Base-by-base conservation (phyloP, 1,284 basidiomycete species). In the Salmacisia buchloeana region DNA sequence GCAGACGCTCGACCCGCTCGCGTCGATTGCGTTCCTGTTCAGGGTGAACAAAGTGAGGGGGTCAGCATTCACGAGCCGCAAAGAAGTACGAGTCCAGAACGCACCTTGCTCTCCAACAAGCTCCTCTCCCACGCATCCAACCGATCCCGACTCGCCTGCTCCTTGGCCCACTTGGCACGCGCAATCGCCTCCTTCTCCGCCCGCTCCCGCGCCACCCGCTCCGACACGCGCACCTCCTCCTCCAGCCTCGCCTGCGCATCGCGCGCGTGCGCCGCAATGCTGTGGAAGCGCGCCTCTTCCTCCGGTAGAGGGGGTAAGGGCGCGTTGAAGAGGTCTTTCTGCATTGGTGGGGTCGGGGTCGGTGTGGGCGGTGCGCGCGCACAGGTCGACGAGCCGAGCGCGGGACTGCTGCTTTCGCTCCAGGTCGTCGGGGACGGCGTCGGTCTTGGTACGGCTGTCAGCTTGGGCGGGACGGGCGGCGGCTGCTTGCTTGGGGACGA, bases 91-190 rank as follows among this genome's bases (percentile, higher is more conserved):
- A 38, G 15, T 38, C 7, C 9, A 15, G 35, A 38, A 43, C 6
- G 18, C 15, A 43, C 41, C 7, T 52, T 15, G 21, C 23, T 34
- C 56, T 58, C 56, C 1, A 58, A 21, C 56, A 36, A 23, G 10
- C 34, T 36, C 4, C 56, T 9, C 25, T 58, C 56, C 35, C 34
- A 58, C 56, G 56, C 56, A 18, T 58, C 56, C 34, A 58, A 21
- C 21, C 56, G 56, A 13, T 58, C 56, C n/a, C 56, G 15, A 3
- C 7, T 39, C 12, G 56, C 56, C 34, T 39, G 34, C 56, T 58
- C 56, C 35, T 36, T 39, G 7, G 56, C 56, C 56, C 56, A 58
- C 34, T 39, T 58, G 7, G 35, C 35, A 6, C 56, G 18, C 35
- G 56, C 56, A 15, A 38, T 27, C 25, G 34, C 56, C 34, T 58